Base-by-base conservation (phyloP, 495 filamentous ascomycete genomes). In the Pyrenula massariospora region DNA sequence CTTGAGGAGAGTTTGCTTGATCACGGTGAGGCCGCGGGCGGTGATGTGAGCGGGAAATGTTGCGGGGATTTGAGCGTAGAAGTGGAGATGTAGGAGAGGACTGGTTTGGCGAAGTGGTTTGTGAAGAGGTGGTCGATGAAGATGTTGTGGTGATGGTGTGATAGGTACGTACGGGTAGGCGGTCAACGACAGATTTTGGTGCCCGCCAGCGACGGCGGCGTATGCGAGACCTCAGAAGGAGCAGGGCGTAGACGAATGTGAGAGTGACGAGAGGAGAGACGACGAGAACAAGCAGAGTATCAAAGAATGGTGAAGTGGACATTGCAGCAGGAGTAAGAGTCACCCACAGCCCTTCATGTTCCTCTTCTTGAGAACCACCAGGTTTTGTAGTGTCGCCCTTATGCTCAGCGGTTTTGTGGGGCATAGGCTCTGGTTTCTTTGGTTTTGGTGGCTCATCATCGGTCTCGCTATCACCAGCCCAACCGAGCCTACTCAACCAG, bases 291-390 rank as follows among this genome's bases (percentile, higher is more conserved):
- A 96, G 70, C 2, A 97, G 83, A 0, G 94, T 98, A 64, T 98
- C 93, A 56, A 97, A 92, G 71, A 98, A 95, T 0, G 93, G 91
- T 55, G 84, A 93, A n/a, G 87, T 86, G 54, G 89, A 89, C 78
- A 87, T 85, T 70, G 83, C 90, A 5, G 91, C 89, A 12, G 91
- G 93, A 0, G 91, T 93, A 55, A 98, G 78, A 1, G 91, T 94
- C 24, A 98, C 88, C 94, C 94, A 97, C 3, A 98, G 79, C 10
- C 93, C 93, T 58, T 93, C 84, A 60, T 85, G 87, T 49, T 76
- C 80, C 25, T 75, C 70, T 58, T 22, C 66, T 61, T n/a, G 60
- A 51, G 15, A 50, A 20, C 15, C 65, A 55, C 1, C 51, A 56
- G 22, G 24, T 62, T 11, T 54, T 60, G 1, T 59, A 24, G 52